Base-by-base conservation (phyloP, 352 stramenopile genomes). In the Pythium scleroteichum region DNA sequence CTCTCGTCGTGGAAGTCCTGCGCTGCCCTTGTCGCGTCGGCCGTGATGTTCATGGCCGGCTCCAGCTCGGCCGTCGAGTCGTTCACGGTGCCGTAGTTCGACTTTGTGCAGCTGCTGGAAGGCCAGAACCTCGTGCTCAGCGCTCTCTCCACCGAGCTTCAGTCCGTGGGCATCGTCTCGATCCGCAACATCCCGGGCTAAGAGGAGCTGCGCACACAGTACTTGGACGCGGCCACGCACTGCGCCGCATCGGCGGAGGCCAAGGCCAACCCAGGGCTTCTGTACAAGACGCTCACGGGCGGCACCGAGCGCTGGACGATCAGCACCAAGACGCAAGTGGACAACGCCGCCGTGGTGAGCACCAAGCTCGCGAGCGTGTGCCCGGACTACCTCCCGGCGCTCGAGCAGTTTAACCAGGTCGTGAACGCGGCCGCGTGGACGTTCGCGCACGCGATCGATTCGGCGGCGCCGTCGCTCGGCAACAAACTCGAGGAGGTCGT, bases 241-340 rank as follows among this genome's bases (percentile, higher is more conserved):
- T 69, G 62, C 39, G 49, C 59, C 29, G 26, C 9, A 1, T n/a
- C 33, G 2, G 8, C 35, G 6, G 38, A 44, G 17, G 38, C 38
- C 17, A 16, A 41, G 63, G 50, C n/a, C 8, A 38, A 44, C 9
- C 27, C 16, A 19, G 57, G 35, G 2, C 42, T 66, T 12, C 45
- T 57, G 20, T 57, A 59, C 51, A 62, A 62, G 50, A 58, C 40
- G 13, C 63, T 71, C n/a, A 9, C 23, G 5, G 63, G 66, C 33
- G 63, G 63, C 26, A 71, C 63, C 2, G 26, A 60, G 39, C 63
- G 63, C 39, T 45, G 23, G 23, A 71, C 63, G 19, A 71, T 71
- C 57, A 71, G 63, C 46, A 71, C 58, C 50, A 71, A 71, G 45
- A 50, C 57, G 23, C 41, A 71, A 29, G 35, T 57, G 38, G 22